phyloP scores from a whole-genome alignment of 2,329 filamentous ascomycete species.

The Sporothrix euskadiensis region DNA sequence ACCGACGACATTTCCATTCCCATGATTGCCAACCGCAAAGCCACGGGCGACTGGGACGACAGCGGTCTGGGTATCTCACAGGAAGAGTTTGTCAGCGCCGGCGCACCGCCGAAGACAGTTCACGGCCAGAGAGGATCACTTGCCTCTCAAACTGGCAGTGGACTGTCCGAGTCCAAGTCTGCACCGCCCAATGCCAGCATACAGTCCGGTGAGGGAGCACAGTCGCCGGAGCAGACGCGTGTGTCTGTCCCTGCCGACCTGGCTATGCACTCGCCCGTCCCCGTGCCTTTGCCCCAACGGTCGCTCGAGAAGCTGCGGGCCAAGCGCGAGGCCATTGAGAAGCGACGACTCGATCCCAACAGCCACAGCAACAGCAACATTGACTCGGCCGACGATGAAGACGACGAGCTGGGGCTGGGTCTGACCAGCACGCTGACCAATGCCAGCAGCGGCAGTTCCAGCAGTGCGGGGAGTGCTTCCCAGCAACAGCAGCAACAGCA shows the following conservation, averaged over 20 bases:
- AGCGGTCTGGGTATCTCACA: slow-evolving; percentile 76
- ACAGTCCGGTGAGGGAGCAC: neutral
- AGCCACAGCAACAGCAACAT: slow-evolving; percentile 55
- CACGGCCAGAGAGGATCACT: neutral
- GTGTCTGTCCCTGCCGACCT: slow-evolving; percentile 64
- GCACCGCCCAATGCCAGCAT: neutral
- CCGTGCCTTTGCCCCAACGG: slow-evolving; percentile 55
- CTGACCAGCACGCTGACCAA: slow-evolving; percentile 28
- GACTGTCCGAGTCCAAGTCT: neutral
- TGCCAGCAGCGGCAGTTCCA: slow-evolving; percentile 40
- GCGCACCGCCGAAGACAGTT: neutral
- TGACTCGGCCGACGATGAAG: slow-evolving; percentile 92
- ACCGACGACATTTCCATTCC: slow-evolving; percentile 77
- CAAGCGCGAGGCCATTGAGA: slow-evolving; percentile 75
- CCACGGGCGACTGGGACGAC: slow-evolving; percentile 76
- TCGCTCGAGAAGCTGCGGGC: slow-evolving; percentile 72
- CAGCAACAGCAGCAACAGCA: slow-evolving; percentile 34
- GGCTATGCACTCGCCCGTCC: slow-evolving; percentile 49
- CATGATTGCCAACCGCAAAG: slow-evolving; percentile 71
- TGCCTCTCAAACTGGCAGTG: neutral
- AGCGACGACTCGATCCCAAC: slow-evolving; percentile 60
- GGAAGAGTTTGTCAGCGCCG: slow-evolving; percentile 46
- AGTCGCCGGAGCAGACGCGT: slow-evolving; percentile 45
- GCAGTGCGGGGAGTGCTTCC: slow-evolving; percentile 38
- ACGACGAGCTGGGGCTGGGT: slow-evolving; percentile 74